Evolutionary conservation across 306 rosid genomes (phyloP).

Genomic region (Prunus davidiana): DNA sequence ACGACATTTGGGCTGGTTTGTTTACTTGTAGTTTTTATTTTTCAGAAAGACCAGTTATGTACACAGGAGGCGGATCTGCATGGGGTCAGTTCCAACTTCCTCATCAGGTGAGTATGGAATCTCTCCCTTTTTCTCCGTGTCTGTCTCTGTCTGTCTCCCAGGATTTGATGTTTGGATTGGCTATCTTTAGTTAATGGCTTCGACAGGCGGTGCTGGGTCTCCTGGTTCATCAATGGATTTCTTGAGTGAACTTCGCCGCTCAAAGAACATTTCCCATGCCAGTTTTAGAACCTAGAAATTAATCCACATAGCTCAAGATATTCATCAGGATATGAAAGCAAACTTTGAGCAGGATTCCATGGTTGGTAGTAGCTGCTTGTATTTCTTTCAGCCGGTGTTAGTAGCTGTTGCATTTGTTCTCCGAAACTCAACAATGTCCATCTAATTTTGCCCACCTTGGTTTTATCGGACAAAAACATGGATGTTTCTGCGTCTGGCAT

Average conservation of each 20-base stretch:
- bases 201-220: slow-evolving; percentile 32
- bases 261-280: slow-evolving; percentile 32
- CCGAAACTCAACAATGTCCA: not conserved
- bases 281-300: slow-evolving; percentile 27
- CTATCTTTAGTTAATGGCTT: slow-evolving; percentile 37
- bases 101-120: slow-evolving; percentile 49
- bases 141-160: not conserved
- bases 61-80: slow-evolving; percentile 49
- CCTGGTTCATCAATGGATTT: slow-evolving; percentile 51
- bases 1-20: not conserved
- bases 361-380: not conserved
- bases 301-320: not conserved
- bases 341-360: not conserved
- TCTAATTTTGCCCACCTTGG: not conserved
- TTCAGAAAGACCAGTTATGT: slow-evolving; percentile 69
- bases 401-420: not conserved
- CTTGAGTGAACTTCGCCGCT: slow-evolving; percentile 61
- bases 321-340: not conserved
- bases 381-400: not conserved
- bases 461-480: not conserved
- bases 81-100: slow-evolving; percentile 61
- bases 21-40: slow-evolving; percentile 8
- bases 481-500: not conserved
- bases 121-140: not conserved
- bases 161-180: not conserved